Evolutionary conservation across 2,329 filamentous ascomycete species (phyloP).

Genomic region (Talaromyces albobiverticillius): DNA sequence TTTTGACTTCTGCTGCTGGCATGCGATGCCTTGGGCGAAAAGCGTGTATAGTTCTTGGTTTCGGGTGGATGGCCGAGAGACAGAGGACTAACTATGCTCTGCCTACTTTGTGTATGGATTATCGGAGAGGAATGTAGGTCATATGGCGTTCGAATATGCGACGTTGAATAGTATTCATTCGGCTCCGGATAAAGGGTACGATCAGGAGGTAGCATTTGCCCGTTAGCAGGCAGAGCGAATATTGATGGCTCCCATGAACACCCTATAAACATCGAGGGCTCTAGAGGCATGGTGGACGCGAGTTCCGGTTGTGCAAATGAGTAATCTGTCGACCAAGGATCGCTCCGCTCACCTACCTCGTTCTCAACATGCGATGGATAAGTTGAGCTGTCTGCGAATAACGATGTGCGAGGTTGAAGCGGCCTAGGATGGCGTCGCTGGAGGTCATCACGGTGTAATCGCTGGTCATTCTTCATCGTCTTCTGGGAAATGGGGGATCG

Average conservation of each 20-base stretch:
- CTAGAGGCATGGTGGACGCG: neutral
- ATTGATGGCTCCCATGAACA: neutral
- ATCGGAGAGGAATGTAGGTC: neutral
- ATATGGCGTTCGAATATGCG: neutral
- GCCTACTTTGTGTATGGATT: neutral
- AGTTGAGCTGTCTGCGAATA: neutral
- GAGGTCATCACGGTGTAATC: neutral
- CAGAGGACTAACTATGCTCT: neutral
- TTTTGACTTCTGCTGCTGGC: neutral
- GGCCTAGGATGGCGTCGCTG: neutral
- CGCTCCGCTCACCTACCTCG: neutral
- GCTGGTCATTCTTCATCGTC: slow-evolving; percentile 3
- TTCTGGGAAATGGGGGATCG: neutral
- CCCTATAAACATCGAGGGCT: slow-evolving; percentile 7
- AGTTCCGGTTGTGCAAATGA: neutral
- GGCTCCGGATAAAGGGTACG: neutral
- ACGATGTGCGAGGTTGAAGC: neutral
- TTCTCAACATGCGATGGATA: neutral
- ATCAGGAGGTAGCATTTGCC: slow-evolving; percentile 1
- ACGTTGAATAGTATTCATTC: neutral
- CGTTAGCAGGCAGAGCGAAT: neutral
- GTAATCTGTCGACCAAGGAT: neutral
- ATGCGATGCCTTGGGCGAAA: neutral
- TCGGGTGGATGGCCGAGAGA: neutral
- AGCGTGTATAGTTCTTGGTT: neutral